Conservation (phyloP, 441 rosid species). For the Rhodomyrtus psidioides region DNA sequence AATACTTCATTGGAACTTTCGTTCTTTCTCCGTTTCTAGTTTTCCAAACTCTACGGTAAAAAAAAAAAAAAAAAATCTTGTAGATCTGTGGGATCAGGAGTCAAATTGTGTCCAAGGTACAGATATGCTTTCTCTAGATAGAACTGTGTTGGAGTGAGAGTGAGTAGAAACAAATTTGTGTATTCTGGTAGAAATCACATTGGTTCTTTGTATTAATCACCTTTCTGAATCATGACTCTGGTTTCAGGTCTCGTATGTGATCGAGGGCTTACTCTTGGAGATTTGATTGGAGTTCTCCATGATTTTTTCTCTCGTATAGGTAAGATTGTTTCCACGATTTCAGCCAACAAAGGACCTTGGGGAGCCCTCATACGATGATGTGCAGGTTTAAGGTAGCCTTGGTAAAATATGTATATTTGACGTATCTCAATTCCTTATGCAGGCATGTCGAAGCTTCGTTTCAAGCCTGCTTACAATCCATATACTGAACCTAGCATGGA, state of each 20-base stretch:
- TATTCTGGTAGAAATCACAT: background rate
- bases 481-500: constrained; percentile 98
- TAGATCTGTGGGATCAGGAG: background rate
- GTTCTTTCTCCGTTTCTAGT: background rate
- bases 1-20: background rate
- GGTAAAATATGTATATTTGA: background rate
- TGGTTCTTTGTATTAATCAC: background rate
- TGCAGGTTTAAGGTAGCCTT: background rate
- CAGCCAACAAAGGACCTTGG: background rate
- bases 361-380: background rate
- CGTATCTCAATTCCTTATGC: background rate
- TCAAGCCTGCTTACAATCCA: constrained; percentile 97
- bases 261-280: constrained; percentile 87
- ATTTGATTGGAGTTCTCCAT: constrained; percentile 74
- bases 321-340: constrained; percentile 2
- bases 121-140: background rate
- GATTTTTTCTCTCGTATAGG: constrained; percentile 92
- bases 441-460: constrained; percentile 85
- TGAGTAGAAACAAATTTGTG: background rate
- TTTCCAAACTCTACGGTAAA: background rate
- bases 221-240: constrained; percentile 5
- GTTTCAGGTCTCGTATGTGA: constrained; percentile 84
- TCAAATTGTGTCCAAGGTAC: background rate
- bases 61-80: background rate
- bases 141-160: background rate